A percentile compares a stretch with the other conserved stretches of the same genome.
phyloP scores from a whole-genome alignment of 2,329 filamentous ascomycete genomes.

The Ploettnerulaceae sp. region DNA sequence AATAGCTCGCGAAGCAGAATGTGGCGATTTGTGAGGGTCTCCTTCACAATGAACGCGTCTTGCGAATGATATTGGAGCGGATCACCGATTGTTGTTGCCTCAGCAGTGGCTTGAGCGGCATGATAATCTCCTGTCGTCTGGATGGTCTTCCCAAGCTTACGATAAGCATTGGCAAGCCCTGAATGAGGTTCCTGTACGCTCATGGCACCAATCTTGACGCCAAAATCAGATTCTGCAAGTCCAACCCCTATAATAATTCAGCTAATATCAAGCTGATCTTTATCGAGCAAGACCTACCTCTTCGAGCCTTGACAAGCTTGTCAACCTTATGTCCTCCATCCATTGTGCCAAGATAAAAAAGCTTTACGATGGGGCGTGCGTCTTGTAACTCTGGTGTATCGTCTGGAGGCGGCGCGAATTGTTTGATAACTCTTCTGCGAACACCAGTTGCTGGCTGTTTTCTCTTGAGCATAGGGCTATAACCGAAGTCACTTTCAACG shows the following conservation, averaged over 20 bases:
- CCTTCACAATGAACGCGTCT: conserved; percentile 96
- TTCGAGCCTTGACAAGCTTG: conserved; percentile 82
- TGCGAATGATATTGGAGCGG: conserved; percentile 92
- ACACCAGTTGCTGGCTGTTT: conserved; percentile 97
- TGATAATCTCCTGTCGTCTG: conserved; percentile 94
- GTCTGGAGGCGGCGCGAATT: conserved; percentile 95
- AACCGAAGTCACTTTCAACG: conserved; percentile 98
- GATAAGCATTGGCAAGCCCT: conserved; percentile 83
- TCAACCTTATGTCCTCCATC: conserved; percentile 97
- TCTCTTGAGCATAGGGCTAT: conserved; percentile 90
- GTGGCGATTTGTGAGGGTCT: conserved; percentile 95
- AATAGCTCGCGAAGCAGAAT: conserved; percentile 90
- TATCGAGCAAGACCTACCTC: conserved; percentile 57
- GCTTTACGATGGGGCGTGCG: conserved; percentile 84
- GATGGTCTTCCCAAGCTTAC: conserved; percentile 89
- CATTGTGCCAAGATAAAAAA: conserved; percentile 94
- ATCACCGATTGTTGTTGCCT: conserved; percentile 91
- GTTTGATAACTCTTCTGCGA: conserved; percentile 90
- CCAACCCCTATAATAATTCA: conserved; percentile 65
- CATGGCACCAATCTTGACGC: conserved; percentile 82
- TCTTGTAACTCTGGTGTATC: conserved; percentile 93
- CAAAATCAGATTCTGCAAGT: conserved; percentile 87
- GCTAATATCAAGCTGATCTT: conserved; percentile 25
- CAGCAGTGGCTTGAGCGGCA: conserved; percentile 91
- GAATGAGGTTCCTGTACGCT: conserved; percentile 85